phyloP scores from a whole-genome alignment of 83 land plant species.

The Larix sibirica region DNA sequence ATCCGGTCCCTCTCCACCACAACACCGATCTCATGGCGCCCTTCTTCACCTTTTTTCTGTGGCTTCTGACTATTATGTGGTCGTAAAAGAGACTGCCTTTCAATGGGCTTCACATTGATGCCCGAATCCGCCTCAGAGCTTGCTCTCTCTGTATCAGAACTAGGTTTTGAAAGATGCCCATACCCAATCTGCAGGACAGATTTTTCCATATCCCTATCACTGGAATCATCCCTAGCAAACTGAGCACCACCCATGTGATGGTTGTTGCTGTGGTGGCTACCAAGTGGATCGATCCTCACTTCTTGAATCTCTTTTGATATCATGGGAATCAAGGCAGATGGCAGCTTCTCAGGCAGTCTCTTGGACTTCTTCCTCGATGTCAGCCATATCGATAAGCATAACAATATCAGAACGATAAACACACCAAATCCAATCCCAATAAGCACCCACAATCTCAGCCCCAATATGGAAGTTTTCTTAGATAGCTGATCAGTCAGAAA shows the following conservation, averaged over 20 bases:
- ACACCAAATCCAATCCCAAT: slow-evolving; percentile 63
- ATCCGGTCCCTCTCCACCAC: neutral
- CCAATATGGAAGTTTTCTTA: slow-evolving; percentile 57
- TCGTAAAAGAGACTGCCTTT: neutral
- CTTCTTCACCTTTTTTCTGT: neutral
- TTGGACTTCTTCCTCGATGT: slow-evolving; percentile 31
- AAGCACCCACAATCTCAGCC: slow-evolving; percentile 58
- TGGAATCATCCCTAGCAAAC: slow-evolving; percentile 9
- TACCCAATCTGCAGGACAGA: slow-evolving; percentile 12
- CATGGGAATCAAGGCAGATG: slow-evolving; percentile 17
- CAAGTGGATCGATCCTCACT: slow-evolving; percentile 11
- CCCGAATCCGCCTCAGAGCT: slow-evolving; percentile 6
- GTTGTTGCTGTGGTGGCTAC: neutral
- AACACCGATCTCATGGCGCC: neutral
- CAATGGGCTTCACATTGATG: neutral
- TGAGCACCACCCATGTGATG: neutral
- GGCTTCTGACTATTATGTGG: neutral
- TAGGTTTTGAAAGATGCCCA: slow-evolving; percentile 8
- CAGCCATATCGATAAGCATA: slow-evolving; percentile 54
- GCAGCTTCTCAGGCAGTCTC: slow-evolving; percentile 5
- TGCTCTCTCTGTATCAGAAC: neutral
- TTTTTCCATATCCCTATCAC: slow-evolving; percentile 22
- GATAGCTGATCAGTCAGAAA: slow-evolving; percentile 50
- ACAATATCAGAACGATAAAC: slow-evolving; percentile 44
- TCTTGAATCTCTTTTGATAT: slow-evolving; percentile 27